Evolutionary conservation across 345 rosid species (phyloP).

Genomic region (Draba incana): DNA sequence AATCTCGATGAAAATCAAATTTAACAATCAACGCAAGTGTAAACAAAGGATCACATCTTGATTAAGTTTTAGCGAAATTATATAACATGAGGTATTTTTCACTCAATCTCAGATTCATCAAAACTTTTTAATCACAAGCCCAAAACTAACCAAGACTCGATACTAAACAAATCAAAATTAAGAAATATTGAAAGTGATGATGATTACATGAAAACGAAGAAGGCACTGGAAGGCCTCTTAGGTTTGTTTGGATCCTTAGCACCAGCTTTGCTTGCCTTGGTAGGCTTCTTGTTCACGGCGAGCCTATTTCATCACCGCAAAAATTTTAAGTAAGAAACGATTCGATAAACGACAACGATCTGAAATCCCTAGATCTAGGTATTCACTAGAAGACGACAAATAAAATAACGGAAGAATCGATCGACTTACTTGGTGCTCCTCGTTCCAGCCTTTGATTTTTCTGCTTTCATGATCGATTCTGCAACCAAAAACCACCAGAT

Average conservation of each 20-base stretch:
- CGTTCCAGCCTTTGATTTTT: slow-evolving; percentile 78
- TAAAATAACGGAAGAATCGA: neutral
- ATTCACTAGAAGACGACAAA: neutral
- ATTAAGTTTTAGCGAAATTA: neutral
- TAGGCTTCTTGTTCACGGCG: slow-evolving; percentile 72
- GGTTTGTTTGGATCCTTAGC: slow-evolving; percentile 77
- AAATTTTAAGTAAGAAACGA: neutral
- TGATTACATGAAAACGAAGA: slow-evolving; percentile 88
- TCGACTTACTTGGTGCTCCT: slow-evolving; percentile 68
- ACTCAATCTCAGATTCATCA: slow-evolving; percentile 3
- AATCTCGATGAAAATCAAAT: neutral
- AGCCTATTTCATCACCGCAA: slow-evolving; percentile 53
- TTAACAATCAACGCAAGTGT: slow-evolving; percentile 5
- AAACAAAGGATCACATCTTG: neutral
- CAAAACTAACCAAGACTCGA: too few relatives aligned
- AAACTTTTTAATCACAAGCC: too few relatives aligned
- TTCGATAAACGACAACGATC: slow-evolving; percentile 40
- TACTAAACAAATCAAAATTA: too few relatives aligned
- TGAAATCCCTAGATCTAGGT: slow-evolving; percentile 30
- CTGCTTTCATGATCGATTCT: slow-evolving; percentile 90
- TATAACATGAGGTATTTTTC: neutral
- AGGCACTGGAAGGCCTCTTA: slow-evolving; percentile 75
- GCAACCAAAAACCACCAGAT: slow-evolving; percentile 33
- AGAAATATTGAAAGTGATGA: neutral
- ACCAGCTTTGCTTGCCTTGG: slow-evolving; percentile 53